Conservation (phyloP, 441 rosid genomes). For the Pelargonium australe region DNA sequence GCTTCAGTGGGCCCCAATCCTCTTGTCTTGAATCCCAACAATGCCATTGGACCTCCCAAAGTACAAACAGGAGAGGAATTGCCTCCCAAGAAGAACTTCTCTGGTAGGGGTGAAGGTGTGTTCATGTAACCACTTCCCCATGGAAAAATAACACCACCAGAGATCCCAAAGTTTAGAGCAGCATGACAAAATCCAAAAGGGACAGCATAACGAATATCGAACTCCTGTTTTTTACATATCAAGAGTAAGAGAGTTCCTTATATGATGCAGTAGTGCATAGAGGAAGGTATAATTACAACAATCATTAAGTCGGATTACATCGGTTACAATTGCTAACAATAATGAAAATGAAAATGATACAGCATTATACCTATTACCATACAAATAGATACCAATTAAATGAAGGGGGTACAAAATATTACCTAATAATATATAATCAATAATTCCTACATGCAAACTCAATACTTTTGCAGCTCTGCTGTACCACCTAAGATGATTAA, state of each 20-base stretch:
- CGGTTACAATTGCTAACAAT: background rate
- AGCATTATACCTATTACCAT: too few relatives aligned
- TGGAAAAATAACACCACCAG: constrained; percentile 68
- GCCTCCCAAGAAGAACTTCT: constrained; percentile 89
- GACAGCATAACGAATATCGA: constrained; percentile 72
- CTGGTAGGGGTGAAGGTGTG: constrained; percentile 55
- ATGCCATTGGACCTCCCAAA: constrained; percentile 71
- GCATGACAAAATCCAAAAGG: constrained; percentile 67
- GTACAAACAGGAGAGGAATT: constrained; percentile 68
- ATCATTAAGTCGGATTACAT: background rate
- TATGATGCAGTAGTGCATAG: constrained; percentile 13
- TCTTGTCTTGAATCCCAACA: constrained; percentile 74
- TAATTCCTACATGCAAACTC: too few relatives aligned
- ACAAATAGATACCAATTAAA: background rate
- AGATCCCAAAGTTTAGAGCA: constrained; percentile 70
- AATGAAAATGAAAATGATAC: too few relatives aligned
- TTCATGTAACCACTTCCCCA: constrained; percentile 59
- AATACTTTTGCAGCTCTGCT: too few relatives aligned
- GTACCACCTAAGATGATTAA: too few relatives aligned
- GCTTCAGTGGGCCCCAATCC: constrained; percentile 73
- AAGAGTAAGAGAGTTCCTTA: background rate
- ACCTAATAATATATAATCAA: too few relatives aligned
- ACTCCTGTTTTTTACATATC: constrained; percentile 44
- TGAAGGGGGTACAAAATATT: too few relatives aligned
- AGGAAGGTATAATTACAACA: background rate